Evolutionary conservation across 345 rosid species (phyloP), one percentile per base, ranked within the genome.

Genomic region (Melaleuca quinquenervia): DNA sequence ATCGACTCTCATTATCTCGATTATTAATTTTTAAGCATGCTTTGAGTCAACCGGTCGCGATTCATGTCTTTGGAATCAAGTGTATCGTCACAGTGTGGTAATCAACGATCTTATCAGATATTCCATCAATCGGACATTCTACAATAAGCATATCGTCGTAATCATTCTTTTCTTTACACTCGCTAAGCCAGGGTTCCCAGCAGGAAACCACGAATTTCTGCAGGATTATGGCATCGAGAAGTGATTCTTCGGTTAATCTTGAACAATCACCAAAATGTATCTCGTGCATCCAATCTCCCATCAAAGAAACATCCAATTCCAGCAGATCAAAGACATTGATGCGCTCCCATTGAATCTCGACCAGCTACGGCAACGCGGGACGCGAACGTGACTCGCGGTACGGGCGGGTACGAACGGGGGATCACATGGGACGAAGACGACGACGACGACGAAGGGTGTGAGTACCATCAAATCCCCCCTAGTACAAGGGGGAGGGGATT

Each of bases 101-200:
- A 58, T 58, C 18, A 2, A n/a, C 13, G 8, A 58, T 26, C 18
- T 2, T 11, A 13, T 41, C 41, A 41, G 4, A 41, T 11, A 24
- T 26, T 11, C 3, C 11, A 56, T 11, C 3, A 1, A 56, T 2
- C 1, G 29, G 1, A 13, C 52, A 5, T 13, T 51, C 13, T 14
- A 6, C 13, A 5, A 14, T 51, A 56, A 58, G 3, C 5, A 7
- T 58, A 14, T 14, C 16, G 6, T 51, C 18, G 6, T 1, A 12
- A 58, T 15, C 1, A 0, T 55, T 9, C 22, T 24, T 55, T 55
- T 2, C 11, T n/a, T 58, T 12, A 11, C 0, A 3, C 8, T n/a
- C 12, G 2, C 3, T 0, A 29, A 58, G 64, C 16, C 18, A 7
- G 15, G 3, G n/a, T 5, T 11, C 16, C 16, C 12, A 58, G 32